Base-by-base conservation (phyloP, 805 yeast species). In the Ascoidea rubescens region DNA sequence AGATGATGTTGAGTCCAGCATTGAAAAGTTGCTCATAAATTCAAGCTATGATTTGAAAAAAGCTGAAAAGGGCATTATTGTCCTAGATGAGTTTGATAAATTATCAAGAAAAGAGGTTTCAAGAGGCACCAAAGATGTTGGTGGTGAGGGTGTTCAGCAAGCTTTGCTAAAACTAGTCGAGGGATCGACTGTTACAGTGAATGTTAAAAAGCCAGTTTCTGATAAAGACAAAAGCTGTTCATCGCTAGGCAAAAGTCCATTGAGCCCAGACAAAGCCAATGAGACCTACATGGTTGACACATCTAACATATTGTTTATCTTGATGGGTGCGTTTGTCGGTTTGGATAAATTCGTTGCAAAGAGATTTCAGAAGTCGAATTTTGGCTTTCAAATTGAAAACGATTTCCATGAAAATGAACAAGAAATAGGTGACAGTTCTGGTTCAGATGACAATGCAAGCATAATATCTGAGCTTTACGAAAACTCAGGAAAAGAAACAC, bases 101-200 rank as follows among this genome's bases (percentile, higher is more conserved):
- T 59, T 80, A 8, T 73, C 83, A 0, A 76, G 74, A 55, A 75
- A 78, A 1, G 62, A 72, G 1, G 68, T 70, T 10, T 63, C 67
- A 43, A 67, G 68, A 42, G 80, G 79, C 4, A 70, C 78, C 0
- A 75, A 77, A 55, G 84, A 79, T 60, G 79, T 79, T 1, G 69
- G 82, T 1, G 84, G 84, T 5, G 84, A 79, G 62, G 84, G 84
- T 49, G 84, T 79, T 16, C 84, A 79, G 57, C 84, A 79, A 57
- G 77, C 82, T 0, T 60, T 79, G 12, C 59, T 79, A 55, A 79
- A 79, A 57, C 66, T 79, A 48, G 69, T 79, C 44, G 84, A 79
- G 59, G 84, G 84, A 2, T 73, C 79, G 17, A 69, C 66, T 10
- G 74, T 79, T 2, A 73, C 72, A 51, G 64, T 74, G n/a, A 69